Evolutionary conservation across 148 eudicot species (phyloP), one percentile per base, ranked within the genome.

Genomic region (Cornus controversa): DNA sequence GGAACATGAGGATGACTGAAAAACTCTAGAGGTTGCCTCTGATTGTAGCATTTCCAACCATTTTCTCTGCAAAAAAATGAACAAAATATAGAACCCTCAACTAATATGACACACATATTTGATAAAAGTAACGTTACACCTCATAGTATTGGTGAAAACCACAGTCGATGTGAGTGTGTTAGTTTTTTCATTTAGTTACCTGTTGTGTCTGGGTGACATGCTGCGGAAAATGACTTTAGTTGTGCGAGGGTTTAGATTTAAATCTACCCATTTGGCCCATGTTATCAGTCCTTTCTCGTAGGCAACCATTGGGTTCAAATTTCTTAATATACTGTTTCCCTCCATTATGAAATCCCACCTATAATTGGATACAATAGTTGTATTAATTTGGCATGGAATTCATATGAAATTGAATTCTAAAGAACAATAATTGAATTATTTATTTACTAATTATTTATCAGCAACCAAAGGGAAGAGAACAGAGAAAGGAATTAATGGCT

Each of bases 171-270:
- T 28, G 24, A 5, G 27, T 16, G 5, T n/a, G n/a, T n/a, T n/a
- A n/a, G n/a, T n/a, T n/a, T n/a, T n/a, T n/a, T n/a, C n/a, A n/a
- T n/a, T n/a, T n/a, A n/a, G n/a, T n/a, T 84, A 89, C 95, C 90
- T 92, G 91, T 91, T 94, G 76, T 94, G 98, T 37, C 85, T 82
- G 6, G 98, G 94, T 22, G 98, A 92, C 96, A 92, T 92, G 87
- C 85, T 94, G 73, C 96, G 89, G 79, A 94, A 94, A 47, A 94
- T 79, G 75, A 94, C 88, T 57, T 78, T 80, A 8, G 91, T 90
- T 73, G 72, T 84, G 54, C 89, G 86, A 45, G 97, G 94, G 73
- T 92, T 86, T 4, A 94, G 81, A 70, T 94, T 90, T 63, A 82
- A 70, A 69, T 94, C 97, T 22, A 94, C 85, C 98, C 98, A 94